Evolutionary conservation across 805 yeast genomes (phyloP).

Genomic region (Diddensiella caesifluorescens): DNA sequence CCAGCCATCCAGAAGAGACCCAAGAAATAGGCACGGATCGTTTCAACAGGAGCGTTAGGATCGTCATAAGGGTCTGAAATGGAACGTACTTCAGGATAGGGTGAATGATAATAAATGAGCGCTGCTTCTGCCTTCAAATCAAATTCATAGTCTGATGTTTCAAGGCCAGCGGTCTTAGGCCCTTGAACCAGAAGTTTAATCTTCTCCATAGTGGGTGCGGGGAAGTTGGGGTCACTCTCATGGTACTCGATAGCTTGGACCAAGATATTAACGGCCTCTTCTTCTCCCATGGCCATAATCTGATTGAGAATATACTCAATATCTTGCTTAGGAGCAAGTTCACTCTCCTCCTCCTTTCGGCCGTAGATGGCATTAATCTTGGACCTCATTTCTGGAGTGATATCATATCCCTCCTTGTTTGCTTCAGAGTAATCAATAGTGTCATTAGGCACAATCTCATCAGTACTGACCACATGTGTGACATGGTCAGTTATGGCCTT

Average conservation of each 20-base stretch:
- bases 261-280: constrained; percentile 40
- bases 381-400: neutral
- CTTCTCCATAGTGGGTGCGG: constrained; percentile 29
- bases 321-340: constrained; percentile 1
- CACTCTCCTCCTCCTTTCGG: neutral
- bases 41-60: constrained; percentile 40
- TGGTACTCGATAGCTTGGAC: constrained; percentile 39
- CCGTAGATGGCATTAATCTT: neutral
- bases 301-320: constrained; percentile 3
- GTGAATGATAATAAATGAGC: constrained; percentile 38
- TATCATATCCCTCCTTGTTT: neutral
- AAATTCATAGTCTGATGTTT: constrained; percentile 24
- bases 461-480: neutral
- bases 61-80: constrained; percentile 50
- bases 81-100: constrained; percentile 55
- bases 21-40: constrained; percentile 41
- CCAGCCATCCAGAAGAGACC: constrained; percentile 44
- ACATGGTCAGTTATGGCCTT: constrained; percentile 1
- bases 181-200: constrained; percentile 15
- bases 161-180: constrained; percentile 24
- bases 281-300: constrained; percentile 28
- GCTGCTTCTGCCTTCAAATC: constrained; percentile 39
- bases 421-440: neutral
- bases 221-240: constrained; percentile 44
- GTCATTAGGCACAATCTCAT: neutral